A percentile compares a stretch with the other conserved stretches of the same genome.
Conservation (phyloP, 202 grass and related monocot genomes). For the Cymbopogon flexuosus region DNA sequence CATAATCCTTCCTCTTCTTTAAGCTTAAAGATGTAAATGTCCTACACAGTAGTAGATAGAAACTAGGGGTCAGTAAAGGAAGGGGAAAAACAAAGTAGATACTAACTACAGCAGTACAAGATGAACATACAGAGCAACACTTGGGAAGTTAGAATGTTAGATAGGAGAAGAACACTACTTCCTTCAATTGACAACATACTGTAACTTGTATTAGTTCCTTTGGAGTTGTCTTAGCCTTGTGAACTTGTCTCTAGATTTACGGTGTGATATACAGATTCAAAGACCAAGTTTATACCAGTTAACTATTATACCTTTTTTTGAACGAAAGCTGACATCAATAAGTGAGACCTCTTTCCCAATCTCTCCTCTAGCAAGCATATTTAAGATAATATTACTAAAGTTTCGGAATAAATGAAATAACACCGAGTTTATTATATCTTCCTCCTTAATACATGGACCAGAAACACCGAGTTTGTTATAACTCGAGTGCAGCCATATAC, state of each 20-base stretch:
- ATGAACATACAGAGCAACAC: not conserved
- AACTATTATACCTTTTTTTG: not conserved
- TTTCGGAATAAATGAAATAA: too few relatives aligned
- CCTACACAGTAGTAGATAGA: constrained; percentile 30
- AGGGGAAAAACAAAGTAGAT: not conserved
- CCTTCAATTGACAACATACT: not conserved
- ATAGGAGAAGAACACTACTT: not conserved
- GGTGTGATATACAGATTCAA: not conserved
- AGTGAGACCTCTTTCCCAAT: not conserved
- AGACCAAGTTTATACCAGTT: not conserved
- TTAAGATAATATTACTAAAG: not conserved
- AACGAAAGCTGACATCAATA: not conserved
- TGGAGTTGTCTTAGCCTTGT: not conserved
- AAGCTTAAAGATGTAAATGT: not conserved
- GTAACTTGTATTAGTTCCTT: not conserved
- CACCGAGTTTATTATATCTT: too few relatives aligned
- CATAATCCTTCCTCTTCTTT: constrained; percentile 29
- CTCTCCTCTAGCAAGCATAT: not conserved
- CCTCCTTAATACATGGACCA: too few relatives aligned
- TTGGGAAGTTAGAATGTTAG: not conserved
- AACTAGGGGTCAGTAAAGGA: not conserved
- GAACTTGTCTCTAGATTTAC: too few relatives aligned
- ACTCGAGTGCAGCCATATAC: not conserved
- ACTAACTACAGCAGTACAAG: not conserved
- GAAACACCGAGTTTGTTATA: not conserved